phyloP scores from a whole-genome alignment of 192 early-diverging fungal genomes.

The Coemansia sp. region DNA sequence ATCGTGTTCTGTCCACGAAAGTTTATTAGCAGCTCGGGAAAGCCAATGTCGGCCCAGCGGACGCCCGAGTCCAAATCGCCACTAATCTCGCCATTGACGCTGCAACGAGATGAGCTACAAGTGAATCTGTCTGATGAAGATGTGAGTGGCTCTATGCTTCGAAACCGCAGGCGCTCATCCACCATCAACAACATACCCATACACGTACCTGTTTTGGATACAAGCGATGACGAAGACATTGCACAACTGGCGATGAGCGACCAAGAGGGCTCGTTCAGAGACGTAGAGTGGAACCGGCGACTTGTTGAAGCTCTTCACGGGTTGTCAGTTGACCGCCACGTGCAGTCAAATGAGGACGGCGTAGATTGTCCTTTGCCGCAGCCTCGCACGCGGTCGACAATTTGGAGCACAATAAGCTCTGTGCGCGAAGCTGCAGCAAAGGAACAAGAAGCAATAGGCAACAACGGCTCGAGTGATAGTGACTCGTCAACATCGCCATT shows the following conservation, averaged over 20 bases:
- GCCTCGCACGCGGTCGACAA: constrained; percentile 11
- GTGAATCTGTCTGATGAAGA: not conserved
- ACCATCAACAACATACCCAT: not conserved
- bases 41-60: constrained; percentile 17
- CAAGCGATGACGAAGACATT: constrained; percentile 11
- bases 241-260: constrained; percentile 37
- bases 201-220: not conserved
- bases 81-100: constrained; percentile 9
- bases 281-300: constrained; percentile 36
- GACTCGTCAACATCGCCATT: constrained; percentile 12
- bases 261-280: constrained; percentile 27
- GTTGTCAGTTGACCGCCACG: constrained; percentile 12
- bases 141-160: not conserved
- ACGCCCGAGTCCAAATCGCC: constrained; percentile 10
- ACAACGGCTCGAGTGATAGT: constrained; percentile 8
- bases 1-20: constrained; percentile 40
- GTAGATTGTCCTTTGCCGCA: not conserved
- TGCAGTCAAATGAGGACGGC: not conserved
- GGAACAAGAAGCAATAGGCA: constrained; percentile 1
- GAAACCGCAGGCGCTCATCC: constrained; percentile 8
- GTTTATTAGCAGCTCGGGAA: constrained; percentile 40
- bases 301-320: constrained; percentile 37
- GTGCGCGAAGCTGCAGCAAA: constrained; percentile 34
- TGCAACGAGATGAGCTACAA: not conserved
- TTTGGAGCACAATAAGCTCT: constrained; percentile 26